Conservation (phyloP, 495 filamentous ascomycete genomes). For the Lasiosphaeria hispida region DNA sequence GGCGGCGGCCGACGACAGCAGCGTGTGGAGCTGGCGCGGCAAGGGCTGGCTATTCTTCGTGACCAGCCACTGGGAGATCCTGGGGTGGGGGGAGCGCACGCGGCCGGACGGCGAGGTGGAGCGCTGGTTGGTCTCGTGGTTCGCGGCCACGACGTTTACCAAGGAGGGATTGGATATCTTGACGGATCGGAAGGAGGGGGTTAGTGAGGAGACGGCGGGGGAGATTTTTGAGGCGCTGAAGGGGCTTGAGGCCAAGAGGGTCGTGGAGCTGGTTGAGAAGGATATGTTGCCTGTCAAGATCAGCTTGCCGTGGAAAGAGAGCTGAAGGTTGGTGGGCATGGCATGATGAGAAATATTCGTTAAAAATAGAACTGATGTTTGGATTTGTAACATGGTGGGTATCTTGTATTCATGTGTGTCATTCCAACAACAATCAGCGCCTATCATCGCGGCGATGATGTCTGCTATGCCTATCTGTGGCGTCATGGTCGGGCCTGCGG, state of each 20-base stretch:
- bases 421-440: neutral
- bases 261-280: slow-evolving; percentile 40
- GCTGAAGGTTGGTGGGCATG: neutral
- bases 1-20: slow-evolving; percentile 30
- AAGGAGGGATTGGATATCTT: slow-evolving; percentile 75
- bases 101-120: slow-evolving; percentile 32
- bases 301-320: slow-evolving; percentile 44
- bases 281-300: slow-evolving; percentile 47
- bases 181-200: slow-evolving; percentile 52
- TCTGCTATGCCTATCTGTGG: neutral
- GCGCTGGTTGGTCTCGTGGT: slow-evolving; percentile 71
- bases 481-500: neutral
- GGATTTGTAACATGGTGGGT: neutral
- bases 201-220: slow-evolving; percentile 44
- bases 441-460: neutral
- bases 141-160: slow-evolving; percentile 71
- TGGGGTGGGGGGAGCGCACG: slow-evolving; percentile 60
- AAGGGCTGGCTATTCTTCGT: slow-evolving; percentile 65
- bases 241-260: slow-evolving; percentile 34
- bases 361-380: neutral
- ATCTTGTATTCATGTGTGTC: slow-evolving; percentile 5
- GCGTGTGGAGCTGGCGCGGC: slow-evolving; percentile 69
- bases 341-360: neutral
- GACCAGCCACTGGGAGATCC: slow-evolving; percentile 67
- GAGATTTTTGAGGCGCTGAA: slow-evolving; percentile 45